phyloP scores from a whole-genome alignment of 1,284 basidiomycete species.

The Irpex sp. region DNA sequence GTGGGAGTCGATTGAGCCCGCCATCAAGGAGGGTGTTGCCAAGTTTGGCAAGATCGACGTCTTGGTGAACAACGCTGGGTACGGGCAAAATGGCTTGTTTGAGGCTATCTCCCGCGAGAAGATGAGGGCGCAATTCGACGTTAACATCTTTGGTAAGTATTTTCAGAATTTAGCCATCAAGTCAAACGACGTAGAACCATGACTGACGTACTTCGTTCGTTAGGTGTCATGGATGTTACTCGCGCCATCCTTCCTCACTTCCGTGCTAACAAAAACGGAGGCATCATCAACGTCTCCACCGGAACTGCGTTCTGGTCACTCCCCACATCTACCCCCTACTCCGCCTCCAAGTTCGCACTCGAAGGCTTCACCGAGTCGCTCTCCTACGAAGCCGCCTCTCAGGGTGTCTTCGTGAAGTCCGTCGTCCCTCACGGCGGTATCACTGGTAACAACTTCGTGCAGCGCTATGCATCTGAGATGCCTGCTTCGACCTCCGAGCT shows the following conservation, averaged over 20 bases:
- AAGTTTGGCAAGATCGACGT: slow-evolving; percentile 49
- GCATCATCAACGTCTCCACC: not conserved
- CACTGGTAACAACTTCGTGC: not conserved
- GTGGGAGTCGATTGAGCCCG: not conserved
- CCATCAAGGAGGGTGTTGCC: slow-evolving; percentile 45
- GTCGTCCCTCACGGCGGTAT: slow-evolving; percentile 8
- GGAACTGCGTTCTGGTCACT: slow-evolving; percentile 1
- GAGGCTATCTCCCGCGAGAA: not conserved
- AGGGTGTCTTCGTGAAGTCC: slow-evolving; percentile 6
- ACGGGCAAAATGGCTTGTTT: not conserved
- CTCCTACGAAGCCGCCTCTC: slow-evolving; percentile 2
- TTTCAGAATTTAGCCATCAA: too few relatives aligned
- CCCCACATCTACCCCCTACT: not conserved
- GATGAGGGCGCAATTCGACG: not conserved
- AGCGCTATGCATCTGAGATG: not conserved
- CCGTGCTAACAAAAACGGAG: not conserved
- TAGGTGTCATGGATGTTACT: slow-evolving; percentile 2
- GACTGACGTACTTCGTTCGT: not conserved
- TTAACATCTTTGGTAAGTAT: not conserved
- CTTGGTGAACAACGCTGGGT: slow-evolving; percentile 58
- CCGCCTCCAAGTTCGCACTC: slow-evolving; percentile 2
- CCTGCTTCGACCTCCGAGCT: not conserved
- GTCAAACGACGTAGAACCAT: not conserved
- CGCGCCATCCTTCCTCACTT: not conserved
- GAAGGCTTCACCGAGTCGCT: slow-evolving; percentile 5